Base-by-base conservation (phyloP, 2,329 filamentous ascomycete genomes). In the Colletotrichum endophyticum region DNA sequence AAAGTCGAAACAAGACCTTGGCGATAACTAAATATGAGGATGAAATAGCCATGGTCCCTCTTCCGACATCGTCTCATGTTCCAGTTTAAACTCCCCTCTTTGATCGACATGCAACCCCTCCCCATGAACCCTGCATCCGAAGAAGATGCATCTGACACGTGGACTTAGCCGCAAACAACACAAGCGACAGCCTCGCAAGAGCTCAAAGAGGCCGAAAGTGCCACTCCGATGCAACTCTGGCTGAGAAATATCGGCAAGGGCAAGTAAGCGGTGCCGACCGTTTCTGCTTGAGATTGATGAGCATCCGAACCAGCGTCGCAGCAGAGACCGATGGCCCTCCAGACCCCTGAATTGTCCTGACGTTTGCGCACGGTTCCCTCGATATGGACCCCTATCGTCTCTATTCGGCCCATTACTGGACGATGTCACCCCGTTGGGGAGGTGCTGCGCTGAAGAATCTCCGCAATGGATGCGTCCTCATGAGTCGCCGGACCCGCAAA, bases 361-460 rank as follows among this genome's bases (percentile, higher is more conserved):
- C 28, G 16, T 32, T 32, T 70, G 53, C 53, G 67, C 56, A 70
- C 67, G 56, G 15, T 62, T 25, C 30, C 22, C 61, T 36, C 30
- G 36, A 53, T 15, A 61, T 28, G 36, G 28, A 63, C 57, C 39
- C 69, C 53, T 53, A 70, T 64, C 16, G 49, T 16, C 16, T 13
- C 61, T 39, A 44, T 64, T 57, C 66, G 72, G 30, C 39, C 57
- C 57, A 56, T 74, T 57, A 74, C 44, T 74, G 66, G 66, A 57
- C 44, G 39, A 69, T 62, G 56, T 44, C 32, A 44, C 56, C 66
- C 30, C 66, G 36, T 64, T 66, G 39, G 19, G 28, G 39, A 57
- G 57, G 27, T 56, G 66, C 72, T 22, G 28, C 57, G 32, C 39
- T 74, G 66, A 74, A 70, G 72, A 73, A 34, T 64, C 66, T 70